Evolutionary conservation across 2,329 filamentous ascomycete species (phyloP), one percentile per base, ranked within the genome.

Genomic region (Claviceps capensis): DNA sequence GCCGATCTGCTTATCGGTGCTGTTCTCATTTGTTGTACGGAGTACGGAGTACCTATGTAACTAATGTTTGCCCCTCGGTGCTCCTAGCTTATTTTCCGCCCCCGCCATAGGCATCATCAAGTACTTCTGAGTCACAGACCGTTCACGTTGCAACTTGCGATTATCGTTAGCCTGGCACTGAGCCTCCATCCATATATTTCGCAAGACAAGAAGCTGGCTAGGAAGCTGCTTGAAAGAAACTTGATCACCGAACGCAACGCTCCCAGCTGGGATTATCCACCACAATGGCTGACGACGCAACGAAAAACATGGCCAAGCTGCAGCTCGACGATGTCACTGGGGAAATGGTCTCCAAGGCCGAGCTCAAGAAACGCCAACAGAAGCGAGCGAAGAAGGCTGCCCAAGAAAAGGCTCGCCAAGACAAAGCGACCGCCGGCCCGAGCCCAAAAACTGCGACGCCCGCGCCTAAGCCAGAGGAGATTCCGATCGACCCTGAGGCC

Each of bases 341-440:
- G n/a, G 78, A 82, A 65, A 79, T 79, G 77, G 74, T 81, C 19
- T 81, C 78, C 52, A 82, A 81, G 63, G 71, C 71, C 57, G 78
- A 82, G 65, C 67, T 82, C 61, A 81, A 80, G 69, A 81, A 81
- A 67, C 68, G 78, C 45, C 58, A 72, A 54, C 71, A 75, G 56
- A 81, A 81, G 61, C 71, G 77, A 23, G 74, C 73, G 23, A 80
- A 79, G 65, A 79, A 78, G 63, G 74, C 71, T 4, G 67, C 71
- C n/a, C 58, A 62, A 51, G 60, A 61, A 51, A 96, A 95, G 85
- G 78, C 84, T 65, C 82, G 89, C 58, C 79, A 88, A 67, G 86
- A 89, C 73, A 95, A 94, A 81, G 81, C 81, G 55, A 85, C 82
- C 26, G 85, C 86, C 48, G 49, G 78, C 41, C 54, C 50, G 66